Conservation (phyloP, 106 monocot species). For the Phalaenopsis aphrodite region DNA sequence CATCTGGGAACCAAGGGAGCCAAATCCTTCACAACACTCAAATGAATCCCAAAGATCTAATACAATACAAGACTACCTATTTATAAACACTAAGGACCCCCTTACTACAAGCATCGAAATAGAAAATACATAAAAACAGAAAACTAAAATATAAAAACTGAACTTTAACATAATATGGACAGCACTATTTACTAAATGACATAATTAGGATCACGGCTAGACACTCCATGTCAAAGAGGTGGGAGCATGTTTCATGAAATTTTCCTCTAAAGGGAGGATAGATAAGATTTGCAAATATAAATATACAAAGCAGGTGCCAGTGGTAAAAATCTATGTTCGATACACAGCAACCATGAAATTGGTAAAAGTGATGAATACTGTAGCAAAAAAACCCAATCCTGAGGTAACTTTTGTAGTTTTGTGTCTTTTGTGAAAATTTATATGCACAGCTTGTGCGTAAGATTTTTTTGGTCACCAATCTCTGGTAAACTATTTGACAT, state of each 20-base stretch:
- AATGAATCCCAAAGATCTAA: too few species aligned
- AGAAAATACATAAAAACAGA: too few species aligned
- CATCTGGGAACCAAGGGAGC: too few species aligned
- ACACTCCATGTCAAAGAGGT: background rate
- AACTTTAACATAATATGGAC: too few species aligned
- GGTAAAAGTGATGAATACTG: background rate
- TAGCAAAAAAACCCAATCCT: background rate
- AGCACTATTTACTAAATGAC: too few species aligned
- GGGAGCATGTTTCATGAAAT: background rate
- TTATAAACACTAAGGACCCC: too few species aligned
- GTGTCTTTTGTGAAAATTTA: background rate
- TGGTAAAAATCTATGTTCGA: background rate
- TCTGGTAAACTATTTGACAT: background rate
- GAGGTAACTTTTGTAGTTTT: background rate
- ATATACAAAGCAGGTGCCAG: background rate
- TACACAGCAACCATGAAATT: background rate
- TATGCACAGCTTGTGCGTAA: background rate
- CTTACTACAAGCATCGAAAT: too few species aligned
- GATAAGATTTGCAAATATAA: background rate
- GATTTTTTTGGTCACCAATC: background rate
- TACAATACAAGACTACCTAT: too few species aligned
- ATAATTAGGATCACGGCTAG: too few species aligned
- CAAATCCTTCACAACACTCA: too few species aligned
- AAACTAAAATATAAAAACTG: too few species aligned
- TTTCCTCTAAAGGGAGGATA: background rate